Conservation (phyloP, 2,329 filamentous ascomycete species). For the Verticillium isaacii region DNA sequence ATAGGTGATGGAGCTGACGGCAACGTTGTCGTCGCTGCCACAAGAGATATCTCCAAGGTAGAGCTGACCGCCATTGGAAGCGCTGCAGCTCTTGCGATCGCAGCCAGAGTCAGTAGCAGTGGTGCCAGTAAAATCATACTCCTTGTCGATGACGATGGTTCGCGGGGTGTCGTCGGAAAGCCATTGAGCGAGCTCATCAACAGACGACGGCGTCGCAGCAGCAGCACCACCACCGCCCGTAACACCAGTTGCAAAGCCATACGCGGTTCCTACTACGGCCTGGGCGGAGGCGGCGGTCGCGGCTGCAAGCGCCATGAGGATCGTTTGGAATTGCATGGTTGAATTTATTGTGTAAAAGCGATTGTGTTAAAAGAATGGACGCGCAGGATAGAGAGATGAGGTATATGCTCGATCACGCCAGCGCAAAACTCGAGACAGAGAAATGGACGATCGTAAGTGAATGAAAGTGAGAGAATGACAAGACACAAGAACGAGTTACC, state of each 20-base stretch:
- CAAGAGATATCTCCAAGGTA: constrained; percentile 8
- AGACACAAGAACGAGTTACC: background rate
- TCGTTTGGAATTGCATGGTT: constrained; percentile 30
- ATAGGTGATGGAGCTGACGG: constrained; percentile 21
- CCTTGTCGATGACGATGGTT: constrained; percentile 19
- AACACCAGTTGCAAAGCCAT: constrained; percentile 30
- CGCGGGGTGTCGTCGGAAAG: constrained; percentile 20
- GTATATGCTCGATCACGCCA: background rate
- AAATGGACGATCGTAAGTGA: background rate
- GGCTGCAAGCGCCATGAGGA: constrained; percentile 10
- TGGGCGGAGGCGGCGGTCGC: constrained; percentile 18
- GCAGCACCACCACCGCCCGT: constrained; percentile 47
- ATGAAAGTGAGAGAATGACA: background rate
- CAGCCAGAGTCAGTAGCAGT: constrained; percentile 18
- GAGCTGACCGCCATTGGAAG: constrained; percentile 19
- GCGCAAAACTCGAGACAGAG: background rate
- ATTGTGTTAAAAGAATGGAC: background rate
- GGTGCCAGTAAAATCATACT: constrained; percentile 20
- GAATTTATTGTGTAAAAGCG: background rate
- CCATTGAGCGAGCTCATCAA: constrained; percentile 33
- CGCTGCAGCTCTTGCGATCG: constrained; percentile 15
- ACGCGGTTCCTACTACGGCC: constrained; percentile 20
- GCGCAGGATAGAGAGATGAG: background rate
- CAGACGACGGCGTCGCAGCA: constrained; percentile 35
- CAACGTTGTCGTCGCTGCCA: constrained; percentile 13